Conservation (phyloP, 2,329 filamentous ascomycete genomes). For the Amauroascus verrucosus region DNA sequence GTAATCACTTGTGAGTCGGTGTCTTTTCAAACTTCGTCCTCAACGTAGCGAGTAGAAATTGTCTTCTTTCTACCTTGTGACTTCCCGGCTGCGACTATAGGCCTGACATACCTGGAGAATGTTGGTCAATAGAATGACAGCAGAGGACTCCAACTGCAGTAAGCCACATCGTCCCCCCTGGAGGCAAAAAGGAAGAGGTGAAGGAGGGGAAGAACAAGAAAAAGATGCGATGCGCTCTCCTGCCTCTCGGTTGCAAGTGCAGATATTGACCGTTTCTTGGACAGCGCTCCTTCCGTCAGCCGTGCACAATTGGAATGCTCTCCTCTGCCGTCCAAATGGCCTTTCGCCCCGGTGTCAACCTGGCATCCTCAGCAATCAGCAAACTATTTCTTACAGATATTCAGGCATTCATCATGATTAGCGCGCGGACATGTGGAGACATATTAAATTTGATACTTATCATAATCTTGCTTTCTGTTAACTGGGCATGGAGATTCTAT, state of each 20-base stretch:
- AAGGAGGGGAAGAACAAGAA: not conserved
- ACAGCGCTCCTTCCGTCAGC: not conserved
- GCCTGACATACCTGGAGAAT: no score
- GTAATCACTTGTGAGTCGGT: not conserved
- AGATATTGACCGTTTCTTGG: not conserved
- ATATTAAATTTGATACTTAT: not conserved
- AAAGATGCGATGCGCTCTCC: not conserved
- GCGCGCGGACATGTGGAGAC: slow-evolving; percentile 1
- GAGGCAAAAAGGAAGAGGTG: not conserved
- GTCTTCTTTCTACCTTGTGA: no score
- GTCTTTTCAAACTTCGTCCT: no score
- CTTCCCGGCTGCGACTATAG: no score
- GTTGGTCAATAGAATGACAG: not conserved
- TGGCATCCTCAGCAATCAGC: not conserved
- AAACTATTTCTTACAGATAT: not conserved
- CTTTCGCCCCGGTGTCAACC: not conserved
- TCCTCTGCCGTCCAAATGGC: not conserved
- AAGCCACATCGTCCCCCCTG: not conserved
- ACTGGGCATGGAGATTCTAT: slow-evolving; percentile 47
- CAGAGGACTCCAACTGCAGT: not conserved
- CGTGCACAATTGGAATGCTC: not conserved
- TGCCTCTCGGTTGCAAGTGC: not conserved
- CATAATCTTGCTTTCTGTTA: slow-evolving; percentile 34
- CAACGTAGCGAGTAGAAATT: no score
- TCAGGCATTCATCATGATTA: not conserved